phyloP scores from a whole-genome alignment of 2,329 filamentous ascomycete species.

The Aspergillus sp. region DNA sequence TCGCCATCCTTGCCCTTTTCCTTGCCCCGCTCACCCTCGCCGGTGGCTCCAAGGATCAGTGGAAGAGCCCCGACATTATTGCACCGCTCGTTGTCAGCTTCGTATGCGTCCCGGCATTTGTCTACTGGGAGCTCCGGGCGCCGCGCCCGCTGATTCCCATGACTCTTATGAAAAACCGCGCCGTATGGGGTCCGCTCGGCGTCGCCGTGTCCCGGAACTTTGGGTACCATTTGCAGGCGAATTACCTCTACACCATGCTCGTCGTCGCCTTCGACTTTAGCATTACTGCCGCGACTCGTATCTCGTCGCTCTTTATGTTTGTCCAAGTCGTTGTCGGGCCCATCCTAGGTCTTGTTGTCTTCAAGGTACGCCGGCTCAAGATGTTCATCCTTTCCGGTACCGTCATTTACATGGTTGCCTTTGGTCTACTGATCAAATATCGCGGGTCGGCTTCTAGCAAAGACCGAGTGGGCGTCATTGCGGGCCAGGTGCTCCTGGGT shows the following conservation, averaged over 20 bases:
- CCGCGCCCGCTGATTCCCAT: background rate
- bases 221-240: constrained; percentile 1
- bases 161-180: background rate
- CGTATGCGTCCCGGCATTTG: background rate
- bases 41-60: background rate
- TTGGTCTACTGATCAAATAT: constrained; percentile 1
- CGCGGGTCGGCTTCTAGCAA: background rate
- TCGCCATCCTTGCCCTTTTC: background rate
- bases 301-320: constrained; percentile 1
- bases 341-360: background rate
- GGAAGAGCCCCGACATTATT: background rate
- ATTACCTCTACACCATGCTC: constrained; percentile 1
- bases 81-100: background rate
- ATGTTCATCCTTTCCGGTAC: background rate
- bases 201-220: background rate
- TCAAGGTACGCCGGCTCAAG: constrained; percentile 1
- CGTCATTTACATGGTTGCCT: background rate
- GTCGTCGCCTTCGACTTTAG: constrained; percentile 1
- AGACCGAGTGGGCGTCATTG: background rate
- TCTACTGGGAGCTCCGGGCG: constrained; percentile 1
- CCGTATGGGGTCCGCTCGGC: background rate
- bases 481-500: constrained; percentile 1
- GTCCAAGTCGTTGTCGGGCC: background rate
- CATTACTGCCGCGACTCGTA: constrained; percentile 1
- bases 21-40: constrained; percentile 1